phyloP scores from a whole-genome alignment of 495 filamentous ascomycete species.

The Jackrogersella multiformis region DNA sequence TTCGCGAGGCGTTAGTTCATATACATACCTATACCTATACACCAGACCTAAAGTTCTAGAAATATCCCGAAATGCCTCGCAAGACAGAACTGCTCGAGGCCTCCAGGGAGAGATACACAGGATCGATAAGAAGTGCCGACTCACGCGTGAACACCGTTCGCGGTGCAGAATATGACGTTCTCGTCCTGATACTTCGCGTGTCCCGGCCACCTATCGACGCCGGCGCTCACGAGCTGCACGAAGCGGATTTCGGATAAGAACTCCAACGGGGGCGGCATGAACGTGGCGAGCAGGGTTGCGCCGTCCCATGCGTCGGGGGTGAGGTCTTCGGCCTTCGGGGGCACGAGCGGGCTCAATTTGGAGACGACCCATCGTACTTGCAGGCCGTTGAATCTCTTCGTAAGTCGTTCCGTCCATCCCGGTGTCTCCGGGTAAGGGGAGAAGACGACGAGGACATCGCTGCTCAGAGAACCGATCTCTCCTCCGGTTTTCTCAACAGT shows the following conservation, averaged over 20 bases:
- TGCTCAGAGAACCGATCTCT: constrained; percentile 16
- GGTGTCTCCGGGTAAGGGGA: constrained; percentile 17
- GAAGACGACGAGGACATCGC: constrained; percentile 36
- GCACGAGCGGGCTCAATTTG: constrained; percentile 7
- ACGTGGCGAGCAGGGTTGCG: constrained; percentile 41
- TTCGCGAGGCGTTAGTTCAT: constrained; percentile 20
- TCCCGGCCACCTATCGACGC: constrained; percentile 46
- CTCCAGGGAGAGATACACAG: too few species aligned
- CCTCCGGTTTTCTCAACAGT: not conserved
- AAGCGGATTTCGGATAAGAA: constrained; percentile 44
- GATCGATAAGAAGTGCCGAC: not conserved
- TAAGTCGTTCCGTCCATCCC: constrained; percentile 42
- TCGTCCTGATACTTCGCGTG: constrained; percentile 44
- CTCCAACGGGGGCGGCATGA: constrained; percentile 32
- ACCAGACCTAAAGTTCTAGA: too few species aligned
- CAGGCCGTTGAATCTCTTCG: constrained; percentile 42
- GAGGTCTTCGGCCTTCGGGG: not conserved
- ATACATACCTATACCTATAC: too few species aligned
- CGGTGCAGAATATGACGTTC: constrained; percentile 44
- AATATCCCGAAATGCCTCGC: too few species aligned
- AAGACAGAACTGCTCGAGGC: too few species aligned
- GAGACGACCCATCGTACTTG: constrained; percentile 42
- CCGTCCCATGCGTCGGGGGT: constrained; percentile 37
- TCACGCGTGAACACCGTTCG: constrained; percentile 42
- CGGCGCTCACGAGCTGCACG: constrained; percentile 47